A percentile compares a stretch with the other conserved stretches of the same genome.
Conservation (phyloP, 306 rosid species). For the Quercus berberidifolia region DNA sequence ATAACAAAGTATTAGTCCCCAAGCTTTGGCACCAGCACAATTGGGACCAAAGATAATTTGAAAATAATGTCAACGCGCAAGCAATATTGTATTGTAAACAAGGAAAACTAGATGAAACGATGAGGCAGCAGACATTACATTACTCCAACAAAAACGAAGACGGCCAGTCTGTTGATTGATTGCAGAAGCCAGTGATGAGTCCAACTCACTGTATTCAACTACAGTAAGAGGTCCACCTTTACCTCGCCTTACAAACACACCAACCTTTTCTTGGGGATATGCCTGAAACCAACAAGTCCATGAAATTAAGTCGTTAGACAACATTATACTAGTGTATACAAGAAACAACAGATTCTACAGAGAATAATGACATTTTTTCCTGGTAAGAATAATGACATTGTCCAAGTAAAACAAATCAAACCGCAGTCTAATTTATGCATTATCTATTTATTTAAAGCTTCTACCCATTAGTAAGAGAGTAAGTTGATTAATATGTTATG, state of each 20-base stretch:
- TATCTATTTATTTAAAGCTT: too few species aligned
- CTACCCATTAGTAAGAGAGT: too few species aligned
- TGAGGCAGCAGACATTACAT: conserved; percentile 50
- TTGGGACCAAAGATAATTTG: not conserved
- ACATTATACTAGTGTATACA: not conserved
- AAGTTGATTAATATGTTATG: too few species aligned
- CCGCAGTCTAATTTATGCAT: not conserved
- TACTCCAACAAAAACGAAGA: conserved; percentile 98
- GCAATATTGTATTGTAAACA: not conserved
- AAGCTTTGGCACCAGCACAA: too few species aligned
- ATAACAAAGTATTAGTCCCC: too few species aligned
- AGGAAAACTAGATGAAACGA: conserved; percentile 21
- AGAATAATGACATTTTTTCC: not conserved
- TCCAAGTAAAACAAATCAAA: not conserved
- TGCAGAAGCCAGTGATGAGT: conserved; percentile 68
- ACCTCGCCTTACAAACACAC: conserved; percentile 91
- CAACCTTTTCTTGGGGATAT: conserved; percentile 98
- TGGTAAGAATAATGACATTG: not conserved
- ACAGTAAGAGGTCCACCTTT: conserved; percentile 98
- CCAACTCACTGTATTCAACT: conserved; percentile 94
- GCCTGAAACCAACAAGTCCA: conserved; percentile 54
- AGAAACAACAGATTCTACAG: not conserved
- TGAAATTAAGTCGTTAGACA: not conserved
- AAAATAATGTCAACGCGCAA: conserved; percentile 10
- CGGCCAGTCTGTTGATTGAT: conserved; percentile 95